Conservation (phyloP, 257 asterid species). For the Solanum dulcamara region DNA sequence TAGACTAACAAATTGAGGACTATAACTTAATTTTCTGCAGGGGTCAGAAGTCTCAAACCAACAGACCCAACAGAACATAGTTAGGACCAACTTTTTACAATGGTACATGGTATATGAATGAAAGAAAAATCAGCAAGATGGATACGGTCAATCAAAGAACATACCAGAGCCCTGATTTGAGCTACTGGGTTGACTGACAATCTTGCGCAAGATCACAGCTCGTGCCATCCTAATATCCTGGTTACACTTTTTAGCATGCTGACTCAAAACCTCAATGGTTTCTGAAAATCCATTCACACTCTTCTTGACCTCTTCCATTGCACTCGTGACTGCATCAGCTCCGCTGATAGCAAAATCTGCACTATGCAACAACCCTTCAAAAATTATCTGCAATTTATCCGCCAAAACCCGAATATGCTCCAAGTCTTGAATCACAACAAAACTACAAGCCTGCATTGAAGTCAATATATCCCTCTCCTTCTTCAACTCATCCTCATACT, state of each 20-base stretch:
- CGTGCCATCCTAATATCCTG: slow-evolving; percentile 46
- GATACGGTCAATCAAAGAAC: neutral
- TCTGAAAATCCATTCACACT: slow-evolving; percentile 28
- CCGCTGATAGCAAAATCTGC: slow-evolving; percentile 17
- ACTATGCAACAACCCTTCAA: slow-evolving; percentile 16
- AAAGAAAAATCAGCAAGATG: neutral
- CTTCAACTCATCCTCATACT: slow-evolving; percentile 35
- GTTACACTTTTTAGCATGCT: slow-evolving; percentile 39
- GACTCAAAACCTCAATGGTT: slow-evolving; percentile 32
- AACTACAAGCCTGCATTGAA: slow-evolving; percentile 36
- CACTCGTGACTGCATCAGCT: slow-evolving; percentile 18
- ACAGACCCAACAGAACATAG: neutral
- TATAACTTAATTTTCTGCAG: neutral
- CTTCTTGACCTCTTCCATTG: slow-evolving; percentile 36
- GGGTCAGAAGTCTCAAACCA: neutral
- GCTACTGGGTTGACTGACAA: slow-evolving; percentile 34
- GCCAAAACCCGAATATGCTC: slow-evolving; percentile 30
- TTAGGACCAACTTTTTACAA: neutral
- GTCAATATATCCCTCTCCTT: slow-evolving; percentile 38
- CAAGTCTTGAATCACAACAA: slow-evolving; percentile 38
- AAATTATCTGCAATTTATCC: slow-evolving; percentile 27
- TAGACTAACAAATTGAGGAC: neutral
- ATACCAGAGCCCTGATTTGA: neutral
- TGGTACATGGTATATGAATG: neutral
- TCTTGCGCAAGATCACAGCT: slow-evolving; percentile 51